phyloP scores from a whole-genome alignment of 139 green algal species.

The Tetraselmis chui region DNA sequence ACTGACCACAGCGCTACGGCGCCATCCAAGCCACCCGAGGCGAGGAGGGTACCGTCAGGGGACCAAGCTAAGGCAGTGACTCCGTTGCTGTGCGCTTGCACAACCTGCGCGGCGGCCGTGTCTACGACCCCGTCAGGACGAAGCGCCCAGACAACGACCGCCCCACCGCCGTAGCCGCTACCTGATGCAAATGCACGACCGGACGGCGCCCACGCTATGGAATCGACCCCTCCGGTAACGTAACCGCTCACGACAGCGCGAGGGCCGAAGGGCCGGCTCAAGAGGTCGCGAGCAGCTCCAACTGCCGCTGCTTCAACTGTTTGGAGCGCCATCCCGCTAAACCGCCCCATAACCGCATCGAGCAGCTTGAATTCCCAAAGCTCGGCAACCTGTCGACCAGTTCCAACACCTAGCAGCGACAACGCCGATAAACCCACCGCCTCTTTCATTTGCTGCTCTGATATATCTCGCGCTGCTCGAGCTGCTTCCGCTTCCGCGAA shows the following conservation, averaged over 20 bases:
- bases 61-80: not conserved
- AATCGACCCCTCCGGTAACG: not conserved
- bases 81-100: not conserved
- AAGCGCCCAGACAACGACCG: not conserved
- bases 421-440: not conserved
- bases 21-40: not conserved
- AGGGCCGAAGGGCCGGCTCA: not conserved
- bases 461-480: not conserved
- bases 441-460: not conserved
- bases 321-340: not conserved
- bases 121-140: not conserved
- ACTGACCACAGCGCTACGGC: not conserved
- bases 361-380: not conserved
- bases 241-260: not conserved
- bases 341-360: not conserved
- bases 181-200: not conserved
- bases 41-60: not conserved
- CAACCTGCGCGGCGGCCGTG: not conserved
- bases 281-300: not conserved
- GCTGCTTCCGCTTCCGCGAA: not conserved
- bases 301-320: not conserved
- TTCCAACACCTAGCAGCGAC: not conserved
- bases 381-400: not conserved
- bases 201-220: not conserved
- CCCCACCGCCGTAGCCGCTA: not conserved